Conservation (phyloP, 2,329 filamentous ascomycete genomes). For the Aureobasidium sp. region DNA sequence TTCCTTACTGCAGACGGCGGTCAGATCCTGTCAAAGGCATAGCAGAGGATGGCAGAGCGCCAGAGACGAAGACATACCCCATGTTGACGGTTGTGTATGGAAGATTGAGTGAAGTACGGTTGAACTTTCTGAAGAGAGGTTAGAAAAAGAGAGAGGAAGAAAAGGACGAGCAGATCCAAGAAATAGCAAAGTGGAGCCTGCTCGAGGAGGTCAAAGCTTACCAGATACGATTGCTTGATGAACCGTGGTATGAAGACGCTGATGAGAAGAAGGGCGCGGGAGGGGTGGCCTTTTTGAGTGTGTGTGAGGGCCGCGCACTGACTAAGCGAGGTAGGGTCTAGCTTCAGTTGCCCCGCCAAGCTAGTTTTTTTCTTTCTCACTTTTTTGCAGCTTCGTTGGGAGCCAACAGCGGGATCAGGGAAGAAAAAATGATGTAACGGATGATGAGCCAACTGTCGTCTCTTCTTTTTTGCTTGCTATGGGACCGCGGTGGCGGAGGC, state of each 20-base stretch:
- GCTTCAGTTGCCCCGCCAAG: constrained; percentile 12
- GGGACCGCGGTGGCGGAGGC: constrained; percentile 2
- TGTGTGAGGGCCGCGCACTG: neutral
- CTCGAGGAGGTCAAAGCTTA: constrained; percentile 15
- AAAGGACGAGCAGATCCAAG: constrained; percentile 6
- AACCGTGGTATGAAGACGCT: constrained; percentile 18
- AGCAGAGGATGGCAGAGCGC: neutral
- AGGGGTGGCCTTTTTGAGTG: constrained; percentile 12
- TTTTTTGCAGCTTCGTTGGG: constrained; percentile 12
- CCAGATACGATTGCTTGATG: constrained; percentile 20
- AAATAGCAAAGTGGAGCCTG: constrained; percentile 11
- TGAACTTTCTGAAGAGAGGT: constrained; percentile 17
- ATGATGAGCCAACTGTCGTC: neutral
- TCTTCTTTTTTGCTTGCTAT: constrained; percentile 7
- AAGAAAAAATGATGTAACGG: constrained; percentile 12
- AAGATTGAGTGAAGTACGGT: constrained; percentile 26
- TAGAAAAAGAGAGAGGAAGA: constrained; percentile 9
- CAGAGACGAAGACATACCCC: constrained; percentile 43
- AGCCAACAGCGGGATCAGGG: neutral
- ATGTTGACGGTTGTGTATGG: constrained; percentile 44
- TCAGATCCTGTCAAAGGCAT: neutral
- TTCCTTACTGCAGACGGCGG: constrained; percentile 61
- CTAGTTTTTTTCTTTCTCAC: constrained; percentile 8
- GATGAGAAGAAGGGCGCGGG: constrained; percentile 14
- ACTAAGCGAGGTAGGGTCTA: constrained; percentile 10